Evolutionary conservation across 257 asterid species (phyloP), one percentile per base, ranked within the genome.

Genomic region (Knoxia roxburghii): DNA sequence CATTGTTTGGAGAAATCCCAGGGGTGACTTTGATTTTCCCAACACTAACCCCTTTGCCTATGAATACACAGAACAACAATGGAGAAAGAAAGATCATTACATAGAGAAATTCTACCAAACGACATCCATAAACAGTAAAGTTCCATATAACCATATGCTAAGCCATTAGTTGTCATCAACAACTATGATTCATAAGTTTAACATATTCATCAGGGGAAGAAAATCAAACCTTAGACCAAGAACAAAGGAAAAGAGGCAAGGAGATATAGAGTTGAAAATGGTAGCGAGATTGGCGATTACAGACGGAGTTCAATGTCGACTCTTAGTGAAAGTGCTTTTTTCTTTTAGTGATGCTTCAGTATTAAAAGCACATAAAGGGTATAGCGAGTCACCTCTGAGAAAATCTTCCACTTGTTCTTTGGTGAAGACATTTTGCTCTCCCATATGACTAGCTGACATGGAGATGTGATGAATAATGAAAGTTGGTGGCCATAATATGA

Each of bases 401-500:
- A 72, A 75, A 23, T 72, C 75, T 69, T 68, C 80, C 40, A 72
- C 60, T 41, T 70, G 75, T 59, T 65, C 75, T 35, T 49, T 27
- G 53, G 64, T 70, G 45, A 48, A 59, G 33, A 24, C 64, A n/a
- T 68, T 61, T 59, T 53, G 54, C 62, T 60, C 74, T 52, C 68
- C 58, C 58, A 62, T 56, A 40, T 32, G 68, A 62, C 48, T 37
- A 51, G 30, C 64, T 43, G 48, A 52, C 6, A 18, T 21, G 26
- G 73, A 52, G 68, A 61, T 56, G 61, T 58, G 37, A 58, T 68
- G 83, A 51, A 79, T 72, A 55, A 79, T 40, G 45, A 75, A 48
- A 57, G 67, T 66, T 10, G 83, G 83, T 62, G 83, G 80, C 83
- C 80, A 75, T 39, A 79, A 51, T 57, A 79, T 72, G 60, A 75